A percentile compares a stretch with the other conserved stretches of the same genome.
These are phyloP conservation scores for Thielaviopsis euricoi DNA, from an alignment of 2,329 filamentous ascomycete genomes.

Conservation along the genomic window DNA sequence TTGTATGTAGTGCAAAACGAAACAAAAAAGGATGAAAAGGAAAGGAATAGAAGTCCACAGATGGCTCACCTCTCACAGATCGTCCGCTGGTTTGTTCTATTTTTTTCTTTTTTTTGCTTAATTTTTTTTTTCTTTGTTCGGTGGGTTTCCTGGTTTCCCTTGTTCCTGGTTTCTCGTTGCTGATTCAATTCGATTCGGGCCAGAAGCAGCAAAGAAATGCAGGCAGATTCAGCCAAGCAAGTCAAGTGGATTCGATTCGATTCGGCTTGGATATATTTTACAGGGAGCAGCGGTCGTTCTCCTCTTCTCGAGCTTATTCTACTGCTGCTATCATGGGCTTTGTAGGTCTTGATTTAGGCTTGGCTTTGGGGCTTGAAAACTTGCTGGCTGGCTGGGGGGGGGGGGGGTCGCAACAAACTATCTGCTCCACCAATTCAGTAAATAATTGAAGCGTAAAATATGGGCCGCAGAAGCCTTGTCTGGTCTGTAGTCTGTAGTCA, in stretches of 20 bases:
- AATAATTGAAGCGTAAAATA: neutral
- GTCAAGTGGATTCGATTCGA: neutral
- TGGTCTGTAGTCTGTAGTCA: too few species aligned
- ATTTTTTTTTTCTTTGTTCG: neutral
- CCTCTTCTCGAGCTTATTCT: neutral
- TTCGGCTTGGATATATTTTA: neutral
- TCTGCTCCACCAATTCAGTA: neutral
- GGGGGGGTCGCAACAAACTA: too few species aligned
- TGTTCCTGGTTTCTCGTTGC: neutral
- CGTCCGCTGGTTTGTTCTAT: neutral
- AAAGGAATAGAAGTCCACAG: constrained; percentile 5
- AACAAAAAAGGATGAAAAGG: neutral
- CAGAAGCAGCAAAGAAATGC: neutral
- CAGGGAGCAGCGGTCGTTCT: too few species aligned
- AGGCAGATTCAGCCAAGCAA: neutral
- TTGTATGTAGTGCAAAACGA: neutral
- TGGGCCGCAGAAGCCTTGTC: neutral
- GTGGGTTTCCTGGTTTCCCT: neutral
- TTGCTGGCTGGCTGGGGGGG: too few species aligned
- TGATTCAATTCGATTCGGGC: neutral
- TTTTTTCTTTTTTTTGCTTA: neutral
- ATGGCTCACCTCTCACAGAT: constrained; percentile 8
- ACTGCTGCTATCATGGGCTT: neutral
- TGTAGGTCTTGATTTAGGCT: neutral
- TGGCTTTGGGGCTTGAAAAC: neutral